Evolutionary conservation across 768 basidiomycete genomes (phyloP).

Genomic region (Rhizopogon vulgaris): DNA sequence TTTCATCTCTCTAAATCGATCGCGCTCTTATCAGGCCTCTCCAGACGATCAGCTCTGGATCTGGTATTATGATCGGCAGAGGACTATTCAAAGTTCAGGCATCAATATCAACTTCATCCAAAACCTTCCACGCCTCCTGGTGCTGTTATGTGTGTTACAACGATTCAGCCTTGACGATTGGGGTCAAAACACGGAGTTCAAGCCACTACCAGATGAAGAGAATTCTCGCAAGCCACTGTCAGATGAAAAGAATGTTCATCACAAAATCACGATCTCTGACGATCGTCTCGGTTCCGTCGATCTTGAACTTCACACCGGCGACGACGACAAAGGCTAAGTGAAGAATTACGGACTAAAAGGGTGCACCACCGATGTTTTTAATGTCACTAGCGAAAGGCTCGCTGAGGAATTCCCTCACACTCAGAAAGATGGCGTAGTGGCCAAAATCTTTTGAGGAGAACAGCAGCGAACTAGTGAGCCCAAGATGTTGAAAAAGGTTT

Average conservation of each 20-base stretch:
- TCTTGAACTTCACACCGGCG: neutral
- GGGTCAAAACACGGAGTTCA: neutral
- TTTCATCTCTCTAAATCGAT: neutral
- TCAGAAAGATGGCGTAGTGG: neutral
- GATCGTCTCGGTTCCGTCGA: neutral
- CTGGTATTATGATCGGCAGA: slow-evolving; percentile 1
- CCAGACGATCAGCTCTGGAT: neutral
- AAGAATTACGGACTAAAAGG: neutral
- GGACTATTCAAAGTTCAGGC: neutral
- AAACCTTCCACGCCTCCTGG: neutral
- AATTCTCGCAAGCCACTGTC: no score
- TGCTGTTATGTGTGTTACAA: neutral
- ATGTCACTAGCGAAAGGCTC: neutral
- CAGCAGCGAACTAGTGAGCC: neutral
- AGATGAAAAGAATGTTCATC: neutral
- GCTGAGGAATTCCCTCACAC: neutral
- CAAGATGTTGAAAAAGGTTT: neutral
- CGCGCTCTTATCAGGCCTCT: neutral
- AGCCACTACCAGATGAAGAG: no score
- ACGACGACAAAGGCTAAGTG: neutral
- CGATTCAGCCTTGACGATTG: neutral
- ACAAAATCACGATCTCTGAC: neutral
- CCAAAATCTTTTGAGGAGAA: neutral
- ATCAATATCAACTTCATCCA: neutral
- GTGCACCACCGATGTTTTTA: neutral